Evolutionary conservation across 1,284 basidiomycete genomes (phyloP).

Genomic region (Ceratobasidium papillatum): DNA sequence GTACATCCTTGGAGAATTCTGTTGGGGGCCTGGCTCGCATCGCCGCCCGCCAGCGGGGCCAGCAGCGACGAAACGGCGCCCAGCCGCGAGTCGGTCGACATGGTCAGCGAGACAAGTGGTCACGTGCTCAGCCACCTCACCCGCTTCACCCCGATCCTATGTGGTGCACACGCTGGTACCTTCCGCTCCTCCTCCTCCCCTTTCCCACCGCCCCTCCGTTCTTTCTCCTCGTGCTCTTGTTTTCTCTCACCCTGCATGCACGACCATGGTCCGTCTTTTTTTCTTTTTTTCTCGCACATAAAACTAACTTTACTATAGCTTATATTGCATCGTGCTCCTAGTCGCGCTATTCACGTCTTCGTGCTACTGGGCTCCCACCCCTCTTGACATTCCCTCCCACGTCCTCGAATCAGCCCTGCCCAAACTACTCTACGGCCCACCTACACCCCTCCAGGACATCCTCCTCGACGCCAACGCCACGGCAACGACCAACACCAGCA

Average conservation of each 20-base stretch:
- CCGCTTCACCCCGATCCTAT: constrained; percentile 1
- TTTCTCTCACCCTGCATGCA: constrained; percentile 77
- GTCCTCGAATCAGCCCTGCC: constrained; percentile 54
- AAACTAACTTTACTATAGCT: constrained; percentile 56
- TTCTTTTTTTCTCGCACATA: constrained; percentile 38
- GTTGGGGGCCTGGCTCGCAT: constrained; percentile 28
- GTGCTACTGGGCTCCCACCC: constrained; percentile 84
- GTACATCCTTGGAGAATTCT: constrained; percentile 12
- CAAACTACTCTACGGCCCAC: constrained; percentile 56
- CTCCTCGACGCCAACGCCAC: constrained; percentile 65
- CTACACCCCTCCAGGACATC: constrained; percentile 74
- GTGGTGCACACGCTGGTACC: constrained; percentile 58
- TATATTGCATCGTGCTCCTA: constrained; percentile 82
- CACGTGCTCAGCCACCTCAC: not conserved
- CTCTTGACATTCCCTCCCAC: constrained; percentile 48
- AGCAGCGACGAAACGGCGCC: constrained; percentile 30
- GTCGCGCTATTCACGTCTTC: constrained; percentile 80
- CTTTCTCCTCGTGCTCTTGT: constrained; percentile 74
- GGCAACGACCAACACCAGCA: constrained; percentile 50
- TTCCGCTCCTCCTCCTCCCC: constrained; percentile 76
- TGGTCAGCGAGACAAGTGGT: constrained; percentile 10
- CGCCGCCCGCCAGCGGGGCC: constrained; percentile 15
- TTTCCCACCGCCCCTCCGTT: constrained; percentile 80
- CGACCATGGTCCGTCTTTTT: constrained; percentile 71
- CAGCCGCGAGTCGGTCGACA: constrained; percentile 40